phyloP scores from a whole-genome alignment of 2,329 filamentous ascomycete species.

The Xylaria multiplex region DNA sequence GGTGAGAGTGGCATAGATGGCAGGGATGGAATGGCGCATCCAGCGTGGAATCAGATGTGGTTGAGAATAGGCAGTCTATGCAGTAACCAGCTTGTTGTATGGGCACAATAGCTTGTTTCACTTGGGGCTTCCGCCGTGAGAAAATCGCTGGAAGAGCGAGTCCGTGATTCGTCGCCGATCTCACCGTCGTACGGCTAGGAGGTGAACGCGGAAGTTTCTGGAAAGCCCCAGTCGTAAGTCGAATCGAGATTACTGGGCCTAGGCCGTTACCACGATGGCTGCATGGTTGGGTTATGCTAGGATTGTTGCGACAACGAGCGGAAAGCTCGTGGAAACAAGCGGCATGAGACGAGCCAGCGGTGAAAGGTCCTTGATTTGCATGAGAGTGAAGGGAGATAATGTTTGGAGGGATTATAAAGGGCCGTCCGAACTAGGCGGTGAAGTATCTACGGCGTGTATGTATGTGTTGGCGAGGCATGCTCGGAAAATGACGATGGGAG shows the following conservation, averaged over 20 bases:
- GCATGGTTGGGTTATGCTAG: constrained; percentile 41
- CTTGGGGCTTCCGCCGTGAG: constrained; percentile 33
- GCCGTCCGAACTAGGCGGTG: constrained; percentile 34
- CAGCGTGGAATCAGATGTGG: constrained; percentile 28
- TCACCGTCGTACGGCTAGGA: constrained; percentile 47
- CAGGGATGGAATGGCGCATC: constrained; percentile 41
- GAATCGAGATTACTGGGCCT: constrained; percentile 41
- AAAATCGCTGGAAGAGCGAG: constrained; percentile 36
- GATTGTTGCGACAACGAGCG: constrained; percentile 26
- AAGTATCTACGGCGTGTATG: constrained; percentile 30
- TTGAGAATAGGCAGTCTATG: constrained; percentile 8
- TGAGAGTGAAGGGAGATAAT: constrained; percentile 26
- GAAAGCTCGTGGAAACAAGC: constrained; percentile 29
- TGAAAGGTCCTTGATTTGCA: constrained; percentile 32
- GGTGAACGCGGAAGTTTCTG: constrained; percentile 39
- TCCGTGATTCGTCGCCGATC: constrained; percentile 45
- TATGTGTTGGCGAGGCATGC: constrained; percentile 28
- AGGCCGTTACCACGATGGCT: constrained; percentile 41
- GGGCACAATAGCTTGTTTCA: constrained; percentile 15
- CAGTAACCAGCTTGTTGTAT: constrained; percentile 13
- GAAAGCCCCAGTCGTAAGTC: constrained; percentile 37
- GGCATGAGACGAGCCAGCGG: constrained; percentile 33
- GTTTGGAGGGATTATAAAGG: constrained; percentile 28
- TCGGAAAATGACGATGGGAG: constrained; percentile 15
- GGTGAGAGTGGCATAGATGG: constrained; percentile 35